Conservation (phyloP, 192 early-diverging fungal genomes). For the Linnemannia schmuckeri region DNA sequence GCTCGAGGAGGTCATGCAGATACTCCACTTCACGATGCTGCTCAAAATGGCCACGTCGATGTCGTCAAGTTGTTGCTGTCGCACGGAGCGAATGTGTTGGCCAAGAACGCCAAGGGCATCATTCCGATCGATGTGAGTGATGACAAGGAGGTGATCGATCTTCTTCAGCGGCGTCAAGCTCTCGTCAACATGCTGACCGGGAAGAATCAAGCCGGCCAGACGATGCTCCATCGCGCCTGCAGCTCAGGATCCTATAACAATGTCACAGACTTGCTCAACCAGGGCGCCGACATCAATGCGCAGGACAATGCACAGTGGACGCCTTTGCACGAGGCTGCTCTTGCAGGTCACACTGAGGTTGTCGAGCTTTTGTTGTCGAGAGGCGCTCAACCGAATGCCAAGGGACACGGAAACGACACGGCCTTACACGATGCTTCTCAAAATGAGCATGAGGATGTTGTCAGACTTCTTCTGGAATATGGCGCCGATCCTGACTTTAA, state of each 20-base stretch:
- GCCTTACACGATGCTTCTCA: slow-evolving; percentile 78
- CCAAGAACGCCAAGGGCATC: slow-evolving; percentile 60
- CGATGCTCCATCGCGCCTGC: slow-evolving; percentile 64
- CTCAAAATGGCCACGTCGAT: slow-evolving; percentile 62
- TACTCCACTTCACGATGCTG: slow-evolving; percentile 80
- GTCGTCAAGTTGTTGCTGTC: slow-evolving; percentile 62
- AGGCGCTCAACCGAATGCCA: slow-evolving; percentile 71
- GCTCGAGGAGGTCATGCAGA: slow-evolving; percentile 75
- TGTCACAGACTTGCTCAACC: slow-evolving; percentile 61
- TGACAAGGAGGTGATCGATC: slow-evolving; percentile 57
- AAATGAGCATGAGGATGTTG: slow-evolving; percentile 64
- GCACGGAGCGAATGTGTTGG: slow-evolving; percentile 69
- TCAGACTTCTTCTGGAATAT: slow-evolving; percentile 59
- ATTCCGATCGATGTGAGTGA: slow-evolving; percentile 62
- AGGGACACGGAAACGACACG: slow-evolving; percentile 71
- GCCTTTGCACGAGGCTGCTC: slow-evolving; percentile 68
- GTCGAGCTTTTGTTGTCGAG: slow-evolving; percentile 63
- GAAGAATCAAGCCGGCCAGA: slow-evolving; percentile 62
- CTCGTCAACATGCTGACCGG: slow-evolving; percentile 53
- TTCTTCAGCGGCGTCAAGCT: slow-evolving; percentile 53
- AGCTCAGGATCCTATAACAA: slow-evolving; percentile 64
- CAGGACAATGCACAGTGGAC: slow-evolving; percentile 77
- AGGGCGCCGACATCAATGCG: slow-evolving; percentile 77
- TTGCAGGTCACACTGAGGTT: slow-evolving; percentile 60
- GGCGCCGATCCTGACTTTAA: slow-evolving; percentile 62